Conservation (phyloP, 1,284 basidiomycete species). For the Leccinum fallax region DNA sequence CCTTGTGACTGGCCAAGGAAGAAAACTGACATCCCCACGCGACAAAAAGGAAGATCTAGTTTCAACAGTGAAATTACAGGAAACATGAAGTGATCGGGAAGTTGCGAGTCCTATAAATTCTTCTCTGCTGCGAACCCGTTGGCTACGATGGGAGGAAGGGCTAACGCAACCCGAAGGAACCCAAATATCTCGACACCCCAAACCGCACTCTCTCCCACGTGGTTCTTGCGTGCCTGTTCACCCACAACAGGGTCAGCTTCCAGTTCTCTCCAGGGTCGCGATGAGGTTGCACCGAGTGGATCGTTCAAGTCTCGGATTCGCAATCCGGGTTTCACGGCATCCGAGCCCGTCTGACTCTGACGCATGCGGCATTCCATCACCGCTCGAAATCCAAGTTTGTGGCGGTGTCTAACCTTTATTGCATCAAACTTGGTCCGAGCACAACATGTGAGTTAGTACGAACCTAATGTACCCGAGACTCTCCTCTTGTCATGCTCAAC, state of each 20-base stretch:
- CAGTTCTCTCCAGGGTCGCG: conserved; percentile 9
- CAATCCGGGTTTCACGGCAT: conserved; percentile 16
- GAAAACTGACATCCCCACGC: conserved; percentile 5
- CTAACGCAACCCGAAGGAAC: conserved; percentile 13
- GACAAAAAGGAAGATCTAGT: conserved; percentile 23
- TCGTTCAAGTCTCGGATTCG: conserved; percentile 10
- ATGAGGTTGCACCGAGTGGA: conserved; percentile 19
- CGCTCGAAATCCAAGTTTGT: conserved; percentile 4
- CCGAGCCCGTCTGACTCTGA: conserved; percentile 3
- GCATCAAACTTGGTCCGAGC: conserved; percentile 2
- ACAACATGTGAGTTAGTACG: conserved; percentile 6
- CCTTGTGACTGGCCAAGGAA: conserved; percentile 6
- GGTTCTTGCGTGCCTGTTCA: conserved; percentile 21
- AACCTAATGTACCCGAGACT: conserved; percentile 21
- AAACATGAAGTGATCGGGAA: conserved; percentile 26
- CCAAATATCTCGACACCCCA: conserved; percentile 24
- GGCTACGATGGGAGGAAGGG: conserved; percentile 15
- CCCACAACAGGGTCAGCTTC: conserved; percentile 9
- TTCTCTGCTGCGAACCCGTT: conserved; percentile 11
- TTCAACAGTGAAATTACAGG: conserved; percentile 3
- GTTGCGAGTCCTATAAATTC: conserved; percentile 18
- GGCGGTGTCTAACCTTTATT: conserved; percentile 14
- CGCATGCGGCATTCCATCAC: conserved; percentile 4
- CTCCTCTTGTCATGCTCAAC: conserved; percentile 17
- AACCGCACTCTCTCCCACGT: conserved; percentile 28